Conservation (phyloP, 495 filamentous ascomycete species). For the Neurospora sp. region DNA sequence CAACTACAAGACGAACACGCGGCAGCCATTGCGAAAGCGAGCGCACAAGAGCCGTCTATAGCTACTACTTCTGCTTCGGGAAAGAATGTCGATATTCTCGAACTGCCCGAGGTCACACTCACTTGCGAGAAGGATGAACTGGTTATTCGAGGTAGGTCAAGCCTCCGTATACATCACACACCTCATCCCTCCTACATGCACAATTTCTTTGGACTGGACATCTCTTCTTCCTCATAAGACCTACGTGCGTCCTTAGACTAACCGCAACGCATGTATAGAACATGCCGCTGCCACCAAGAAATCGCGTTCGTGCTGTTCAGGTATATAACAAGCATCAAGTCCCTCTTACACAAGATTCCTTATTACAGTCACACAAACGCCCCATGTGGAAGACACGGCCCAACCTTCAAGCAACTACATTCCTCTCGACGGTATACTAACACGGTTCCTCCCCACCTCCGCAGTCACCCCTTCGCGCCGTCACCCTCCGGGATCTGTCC, state of each 20-base stretch:
- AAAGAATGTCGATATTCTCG: conserved; percentile 7
- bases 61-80: background rate
- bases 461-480: background rate
- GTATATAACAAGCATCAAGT: background rate
- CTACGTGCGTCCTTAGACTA: background rate
- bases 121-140: conserved; percentile 13
- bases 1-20: background rate
- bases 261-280: background rate
- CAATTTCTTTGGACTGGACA: background rate
- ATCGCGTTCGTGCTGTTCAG: background rate
- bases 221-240: background rate
- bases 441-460: background rate
- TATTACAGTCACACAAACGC: background rate
- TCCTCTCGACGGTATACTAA: background rate
- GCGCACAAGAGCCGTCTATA: background rate
- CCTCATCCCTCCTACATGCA: background rate
- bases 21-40: background rate
- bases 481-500: conserved; percentile 35
- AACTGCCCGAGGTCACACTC: conserved; percentile 17
- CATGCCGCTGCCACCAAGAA: background rate
- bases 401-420: background rate
- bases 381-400: background rate
- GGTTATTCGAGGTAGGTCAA: conserved; percentile 11
- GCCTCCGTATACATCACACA: background rate
- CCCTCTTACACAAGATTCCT: background rate